Conservation (phyloP, 495 filamentous ascomycete species). For the Friedmanniomyces simplex region DNA sequence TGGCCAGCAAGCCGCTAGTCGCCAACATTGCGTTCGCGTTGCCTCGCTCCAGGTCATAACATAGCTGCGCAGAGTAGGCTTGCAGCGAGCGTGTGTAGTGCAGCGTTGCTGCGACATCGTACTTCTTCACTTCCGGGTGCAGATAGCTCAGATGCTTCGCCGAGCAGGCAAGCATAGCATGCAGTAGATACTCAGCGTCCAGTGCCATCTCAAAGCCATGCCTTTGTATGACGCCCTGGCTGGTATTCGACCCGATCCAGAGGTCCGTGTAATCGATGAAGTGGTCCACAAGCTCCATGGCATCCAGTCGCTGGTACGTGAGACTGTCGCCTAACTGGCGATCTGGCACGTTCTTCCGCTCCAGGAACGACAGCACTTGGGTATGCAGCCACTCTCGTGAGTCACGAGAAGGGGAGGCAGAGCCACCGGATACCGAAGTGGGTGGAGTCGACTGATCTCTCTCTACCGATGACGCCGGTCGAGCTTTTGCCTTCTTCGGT, state of each 20-base stretch:
- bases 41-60: background rate
- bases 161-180: slow-evolving; percentile 14
- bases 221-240: slow-evolving; percentile 11
- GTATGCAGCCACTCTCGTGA: background rate
- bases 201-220: slow-evolving; percentile 10
- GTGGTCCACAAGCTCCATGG: slow-evolving; percentile 16
- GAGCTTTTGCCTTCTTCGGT: background rate
- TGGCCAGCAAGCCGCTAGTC: slow-evolving; percentile 1
- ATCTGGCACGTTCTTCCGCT: background rate
- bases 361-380: background rate
- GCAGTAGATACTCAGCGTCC: slow-evolving; percentile 11
- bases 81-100: slow-evolving; percentile 8
- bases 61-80: background rate
- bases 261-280: slow-evolving; percentile 4
- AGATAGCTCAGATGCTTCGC: slow-evolving; percentile 13
- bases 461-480: background rate
- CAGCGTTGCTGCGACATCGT: slow-evolving; percentile 1
- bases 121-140: slow-evolving; percentile 3
- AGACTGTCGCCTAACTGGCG: background rate
- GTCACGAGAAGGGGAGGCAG: background rate
- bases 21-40: slow-evolving; percentile 2
- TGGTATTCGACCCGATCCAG: slow-evolving; percentile 10
- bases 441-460: background rate
- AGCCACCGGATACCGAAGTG: background rate
- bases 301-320: background rate